Evolutionary conservation across 371 early-diverging fungal genomes (phyloP), one percentile per base, ranked within the genome.

Genomic region (Entomophthora muscae): DNA sequence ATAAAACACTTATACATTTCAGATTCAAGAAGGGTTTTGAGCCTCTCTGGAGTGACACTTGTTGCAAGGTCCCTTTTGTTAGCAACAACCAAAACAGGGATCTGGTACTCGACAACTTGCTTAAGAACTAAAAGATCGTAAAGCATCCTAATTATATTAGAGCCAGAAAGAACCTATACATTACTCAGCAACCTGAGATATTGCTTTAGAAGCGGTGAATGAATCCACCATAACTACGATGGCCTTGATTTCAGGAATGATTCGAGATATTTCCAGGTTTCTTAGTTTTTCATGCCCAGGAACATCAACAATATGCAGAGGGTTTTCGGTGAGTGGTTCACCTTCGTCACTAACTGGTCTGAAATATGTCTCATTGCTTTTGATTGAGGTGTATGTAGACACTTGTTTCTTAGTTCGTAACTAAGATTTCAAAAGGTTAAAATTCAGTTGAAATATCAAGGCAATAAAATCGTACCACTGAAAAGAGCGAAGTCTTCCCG

Each of bases 281-380:
- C 56, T 55, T 13, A 89, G 78, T 64, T 85, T 88, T 66, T 86
- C 86, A 68, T 91, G 91, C 10, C 93, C 93, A 10, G 93, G 93
- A 22, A 93, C 70, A 72, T 93, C 93, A 1, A 93, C 83, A n/a
- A 90, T 65, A 42, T 81, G 80, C 31, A 76, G 67, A 7, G 76
- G 70, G 65, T 77, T 29, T 60, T 74, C 60, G 28, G 61, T 59
- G 26, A 67, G 32, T 28, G 64, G 61, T 26, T 55, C 56, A 13
- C 56, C 56, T 27, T 55, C 56, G 12, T 55, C 56, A 26, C 28
- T n/a, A 22, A 55, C 26, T 55, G 56, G 56, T n/a, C 56, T 55
- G 22, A 55, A 22, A 7, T 13, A 55, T 26, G 26, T 27, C 28
- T 55, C 56, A 55, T 55, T 55, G 26, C 56, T 55, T 26, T 55